Evolutionary conservation across 768 basidiomycete species (phyloP), one percentile per base, ranked within the genome.

Genomic region (Kwoniella dejecticola): DNA sequence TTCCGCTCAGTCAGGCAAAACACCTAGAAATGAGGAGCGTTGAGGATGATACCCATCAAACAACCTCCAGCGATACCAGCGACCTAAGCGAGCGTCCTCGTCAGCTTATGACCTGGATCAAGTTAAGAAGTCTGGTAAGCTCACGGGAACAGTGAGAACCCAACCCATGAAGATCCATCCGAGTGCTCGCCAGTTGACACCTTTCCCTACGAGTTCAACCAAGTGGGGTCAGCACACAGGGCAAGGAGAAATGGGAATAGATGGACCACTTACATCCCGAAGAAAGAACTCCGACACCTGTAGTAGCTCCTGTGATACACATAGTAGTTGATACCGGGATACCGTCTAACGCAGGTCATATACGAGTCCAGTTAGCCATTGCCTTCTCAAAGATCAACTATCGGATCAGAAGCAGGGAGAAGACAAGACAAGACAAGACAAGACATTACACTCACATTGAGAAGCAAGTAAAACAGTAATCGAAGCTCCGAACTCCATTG

Each of bases 391-490:
- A n/a, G n/a, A n/a, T n/a, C n/a, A n/a, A n/a, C n/a, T n/a, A n/a
- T n/a, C n/a, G n/a, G n/a, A n/a, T n/a, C n/a, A n/a, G n/a, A n/a
- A n/a, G n/a, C n/a, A n/a, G n/a, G n/a, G n/a, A n/a, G n/a, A n/a
- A n/a, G n/a, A n/a, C n/a, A n/a, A n/a, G n/a, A n/a, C n/a, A n/a
- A n/a, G n/a, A n/a, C n/a, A n/a, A n/a, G n/a, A 36, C 7, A 36
- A 36, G 15, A 36, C 7, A 15, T 7, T 36, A 36, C 33, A 36
- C 33, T 36, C 15, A 63, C 67, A 77, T 44, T 78, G 79, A 3
- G 78, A 80, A 5, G 80, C 79, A 45, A 81, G 70, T 48, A 81
- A 67, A 55, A 81, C 80, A 30, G 81, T 81, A 67, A 80, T 79
- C 45, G 78, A 62, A 10, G 79, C 74, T 11, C 79, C 80, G 30